Conservation (phyloP, 2,329 filamentous ascomycete genomes). For the Colletotrichum cereale region DNA sequence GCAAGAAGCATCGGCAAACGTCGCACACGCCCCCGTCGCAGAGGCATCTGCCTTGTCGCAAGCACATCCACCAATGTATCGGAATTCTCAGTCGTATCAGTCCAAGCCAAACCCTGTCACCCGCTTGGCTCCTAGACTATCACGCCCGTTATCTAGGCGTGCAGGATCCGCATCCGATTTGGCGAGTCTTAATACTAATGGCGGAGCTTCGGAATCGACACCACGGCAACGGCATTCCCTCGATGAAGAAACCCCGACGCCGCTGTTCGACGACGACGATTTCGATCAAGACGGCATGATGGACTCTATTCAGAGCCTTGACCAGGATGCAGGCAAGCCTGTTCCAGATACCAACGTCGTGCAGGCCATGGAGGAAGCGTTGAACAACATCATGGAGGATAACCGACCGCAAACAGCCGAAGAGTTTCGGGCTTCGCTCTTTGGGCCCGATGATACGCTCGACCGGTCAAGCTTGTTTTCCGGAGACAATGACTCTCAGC, state of each 20-base stretch:
- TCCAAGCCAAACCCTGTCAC: constrained; percentile 59
- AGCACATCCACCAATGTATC: constrained; percentile 31
- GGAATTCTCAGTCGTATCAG: constrained; percentile 54
- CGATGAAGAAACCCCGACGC: constrained; percentile 68
- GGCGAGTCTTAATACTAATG: constrained; percentile 52
- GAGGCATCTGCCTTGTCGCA: constrained; percentile 17
- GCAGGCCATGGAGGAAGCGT: constrained; percentile 90
- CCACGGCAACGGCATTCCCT: constrained; percentile 72
- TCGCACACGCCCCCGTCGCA: constrained; percentile 16
- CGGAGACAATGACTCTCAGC: constrained; percentile 70
- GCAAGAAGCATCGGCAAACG: constrained; percentile 73
- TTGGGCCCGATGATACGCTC: constrained; percentile 66
- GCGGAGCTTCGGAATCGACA: constrained; percentile 56
- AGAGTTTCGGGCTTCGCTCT: constrained; percentile 75
- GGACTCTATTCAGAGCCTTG: constrained; percentile 83
- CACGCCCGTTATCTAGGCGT: constrained; percentile 55
- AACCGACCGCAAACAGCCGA: constrained; percentile 70
- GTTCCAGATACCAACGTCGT: constrained; percentile 84
- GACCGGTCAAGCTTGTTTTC: constrained; percentile 61
- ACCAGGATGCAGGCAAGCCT: constrained; percentile 74
- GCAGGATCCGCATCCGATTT: constrained; percentile 64
- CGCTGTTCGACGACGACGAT: constrained; percentile 86
- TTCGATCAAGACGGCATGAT: constrained; percentile 76
- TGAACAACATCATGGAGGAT: constrained; percentile 92
- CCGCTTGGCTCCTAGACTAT: constrained; percentile 59